These are phyloP conservation scores for Acmispon strigosus DNA, from an alignment of 306 rosid genomes.

Conservation along the genomic window DNA sequence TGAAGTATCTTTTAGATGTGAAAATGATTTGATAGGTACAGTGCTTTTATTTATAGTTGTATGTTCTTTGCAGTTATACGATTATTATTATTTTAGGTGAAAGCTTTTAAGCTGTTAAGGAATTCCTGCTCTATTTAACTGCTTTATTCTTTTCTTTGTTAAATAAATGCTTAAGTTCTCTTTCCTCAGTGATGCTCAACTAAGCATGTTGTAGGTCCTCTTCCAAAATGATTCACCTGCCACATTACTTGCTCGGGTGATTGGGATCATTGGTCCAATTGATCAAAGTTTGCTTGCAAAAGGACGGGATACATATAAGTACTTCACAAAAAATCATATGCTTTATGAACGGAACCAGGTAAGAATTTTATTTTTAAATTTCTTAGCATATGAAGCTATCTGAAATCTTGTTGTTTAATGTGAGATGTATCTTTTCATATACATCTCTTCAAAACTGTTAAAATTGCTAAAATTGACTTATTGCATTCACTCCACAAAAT, in stretches of 20 bases:
- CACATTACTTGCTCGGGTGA: slow-evolving; percentile 87
- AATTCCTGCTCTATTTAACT: background rate
- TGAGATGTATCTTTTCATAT: background rate
- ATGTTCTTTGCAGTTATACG: background rate
- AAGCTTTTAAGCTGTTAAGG: background rate
- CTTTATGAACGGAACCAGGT: slow-evolving; percentile 99
- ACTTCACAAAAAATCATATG: slow-evolving; percentile 95
- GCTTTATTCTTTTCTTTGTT: background rate
- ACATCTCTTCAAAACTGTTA: background rate
- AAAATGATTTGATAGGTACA: background rate
- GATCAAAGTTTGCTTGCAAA: slow-evolving; percentile 88
- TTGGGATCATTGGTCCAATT: slow-evolving; percentile 78
- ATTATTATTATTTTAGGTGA: background rate
- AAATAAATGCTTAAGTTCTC: background rate
- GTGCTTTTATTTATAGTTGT: background rate
- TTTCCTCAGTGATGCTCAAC: slow-evolving; percentile 17
- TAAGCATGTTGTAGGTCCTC: slow-evolving; percentile 57
- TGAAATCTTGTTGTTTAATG: background rate
- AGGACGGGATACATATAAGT: slow-evolving; percentile 88
- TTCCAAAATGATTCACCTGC: slow-evolving; percentile 98
- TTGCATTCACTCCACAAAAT: background rate
- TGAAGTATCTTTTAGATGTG: background rate
- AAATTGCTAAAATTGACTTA: background rate
- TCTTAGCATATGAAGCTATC: background rate
- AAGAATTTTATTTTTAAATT: slow-evolving; percentile 16